A percentile compares a stretch with the other conserved stretches of the same genome.
Conservation (phyloP, 2,329 filamentous ascomycete genomes). For the Curvularia sp. region DNA sequence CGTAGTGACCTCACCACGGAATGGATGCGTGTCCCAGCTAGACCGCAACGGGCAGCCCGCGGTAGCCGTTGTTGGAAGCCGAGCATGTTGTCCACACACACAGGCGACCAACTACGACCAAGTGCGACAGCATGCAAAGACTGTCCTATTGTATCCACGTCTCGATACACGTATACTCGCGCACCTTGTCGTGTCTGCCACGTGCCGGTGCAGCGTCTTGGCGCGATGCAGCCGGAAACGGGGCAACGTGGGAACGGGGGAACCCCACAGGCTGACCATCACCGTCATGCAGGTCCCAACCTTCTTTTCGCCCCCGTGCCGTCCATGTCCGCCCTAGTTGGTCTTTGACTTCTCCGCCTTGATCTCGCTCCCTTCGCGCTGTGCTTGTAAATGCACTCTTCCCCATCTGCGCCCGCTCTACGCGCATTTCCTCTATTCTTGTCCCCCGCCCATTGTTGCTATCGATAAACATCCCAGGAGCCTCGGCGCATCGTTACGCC, state of each 20-base stretch:
- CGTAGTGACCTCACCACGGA: conserved; percentile 30
- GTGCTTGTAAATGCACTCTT: not conserved
- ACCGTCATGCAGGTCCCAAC: conserved; percentile 26
- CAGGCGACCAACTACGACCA: not conserved
- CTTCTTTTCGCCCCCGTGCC: conserved; percentile 15
- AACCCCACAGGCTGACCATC: conserved; percentile 17
- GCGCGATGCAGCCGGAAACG: conserved; percentile 12
- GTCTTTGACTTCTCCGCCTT: not conserved
- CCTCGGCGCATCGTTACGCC: conserved; percentile 18
- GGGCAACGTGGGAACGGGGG: conserved; percentile 13
- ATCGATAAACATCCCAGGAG: conserved; percentile 25
- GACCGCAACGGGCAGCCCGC: conserved; percentile 12
- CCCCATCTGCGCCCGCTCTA: not conserved
- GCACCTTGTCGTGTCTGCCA: not conserved
- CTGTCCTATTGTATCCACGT: not conserved
- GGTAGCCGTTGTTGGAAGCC: not conserved
- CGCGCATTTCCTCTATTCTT: not conserved
- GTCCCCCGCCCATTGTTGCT: conserved; percentile 15
- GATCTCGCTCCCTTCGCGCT: not conserved
- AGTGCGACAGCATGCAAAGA: not conserved
- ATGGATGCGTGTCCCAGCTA: conserved; percentile 18
- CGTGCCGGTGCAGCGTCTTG: not conserved
- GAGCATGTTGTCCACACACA: not conserved
- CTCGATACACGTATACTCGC: not conserved
- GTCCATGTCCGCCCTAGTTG: not conserved